phyloP scores from a whole-genome alignment of 257 asterid genomes.

The Agastache rugosa region DNA sequence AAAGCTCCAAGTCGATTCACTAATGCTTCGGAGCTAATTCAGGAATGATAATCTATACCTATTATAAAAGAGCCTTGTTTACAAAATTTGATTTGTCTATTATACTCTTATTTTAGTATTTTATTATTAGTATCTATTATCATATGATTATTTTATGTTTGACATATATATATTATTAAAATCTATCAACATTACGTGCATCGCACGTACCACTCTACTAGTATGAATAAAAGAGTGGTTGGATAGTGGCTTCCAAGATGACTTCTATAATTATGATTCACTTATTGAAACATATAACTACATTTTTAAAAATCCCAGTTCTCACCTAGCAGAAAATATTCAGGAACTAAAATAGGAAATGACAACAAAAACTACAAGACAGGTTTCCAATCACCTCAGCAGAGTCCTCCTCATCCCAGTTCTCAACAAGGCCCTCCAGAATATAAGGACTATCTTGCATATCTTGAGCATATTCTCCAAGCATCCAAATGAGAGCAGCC shows the following conservation, averaged over 20 bases:
- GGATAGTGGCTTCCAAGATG: background rate
- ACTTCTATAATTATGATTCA: background rate
- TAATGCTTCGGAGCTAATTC: background rate
- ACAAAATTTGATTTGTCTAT: too few relatives aligned
- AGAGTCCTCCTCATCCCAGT: constrained; percentile 97
- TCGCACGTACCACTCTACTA: too few relatives aligned
- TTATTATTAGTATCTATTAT: too few relatives aligned
- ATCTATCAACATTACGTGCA: too few relatives aligned
- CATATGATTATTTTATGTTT: too few relatives aligned
- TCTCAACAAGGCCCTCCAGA: constrained; percentile 82
- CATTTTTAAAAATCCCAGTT: background rate
- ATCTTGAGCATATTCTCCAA: constrained; percentile 98
- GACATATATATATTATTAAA: too few relatives aligned
- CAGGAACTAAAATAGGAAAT: background rate
- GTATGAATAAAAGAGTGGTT: background rate
- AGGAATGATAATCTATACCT: too few relatives aligned
- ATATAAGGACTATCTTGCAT: constrained; percentile 98
- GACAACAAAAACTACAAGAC: background rate
- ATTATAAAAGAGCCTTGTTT: too few relatives aligned
- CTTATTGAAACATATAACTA: background rate
- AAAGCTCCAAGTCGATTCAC: background rate
- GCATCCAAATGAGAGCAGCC: constrained; percentile 99
- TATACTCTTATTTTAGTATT: too few relatives aligned
- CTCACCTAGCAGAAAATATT: background rate
- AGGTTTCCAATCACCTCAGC: constrained; percentile 72